phyloP scores from a whole-genome alignment of 2,329 filamentous ascomycete genomes.

The Eurotiales sp. region DNA sequence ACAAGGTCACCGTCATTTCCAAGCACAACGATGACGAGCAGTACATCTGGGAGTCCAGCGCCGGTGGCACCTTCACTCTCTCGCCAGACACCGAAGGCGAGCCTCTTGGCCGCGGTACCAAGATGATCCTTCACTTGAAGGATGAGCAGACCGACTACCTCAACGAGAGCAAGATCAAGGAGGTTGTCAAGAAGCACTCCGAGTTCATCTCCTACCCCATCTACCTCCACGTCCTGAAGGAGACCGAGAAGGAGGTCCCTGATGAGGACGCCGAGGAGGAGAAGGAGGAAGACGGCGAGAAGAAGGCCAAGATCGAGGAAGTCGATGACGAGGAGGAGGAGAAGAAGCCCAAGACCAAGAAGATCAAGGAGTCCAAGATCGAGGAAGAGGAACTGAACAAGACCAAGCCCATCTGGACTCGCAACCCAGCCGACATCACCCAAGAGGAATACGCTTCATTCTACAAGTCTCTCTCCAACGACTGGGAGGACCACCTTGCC shows the following conservation, averaged over 20 bases:
- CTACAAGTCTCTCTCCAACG: constrained; percentile 99
- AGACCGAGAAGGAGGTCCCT: constrained; percentile 97
- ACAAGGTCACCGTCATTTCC: constrained; percentile 90
- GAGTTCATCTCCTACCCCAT: constrained; percentile 99
- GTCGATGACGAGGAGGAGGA: constrained; percentile 80
- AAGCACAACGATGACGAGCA: constrained; percentile 99
- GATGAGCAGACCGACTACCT: constrained; percentile 98
- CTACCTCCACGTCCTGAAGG: constrained; percentile 99
- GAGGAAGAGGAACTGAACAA: constrained; percentile 99
- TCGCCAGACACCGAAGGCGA: constrained; percentile 84
- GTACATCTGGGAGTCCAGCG: constrained; percentile 98
- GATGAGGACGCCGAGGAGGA: constrained; percentile 84
- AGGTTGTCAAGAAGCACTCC: constrained; percentile 99
- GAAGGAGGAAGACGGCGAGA: constrained; percentile 72
- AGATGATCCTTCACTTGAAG: constrained; percentile 98
- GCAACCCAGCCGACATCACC: constrained; percentile 92
- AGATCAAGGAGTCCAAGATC: constrained; percentile 96
- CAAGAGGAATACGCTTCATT: constrained; percentile 97
- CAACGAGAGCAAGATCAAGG: constrained; percentile 99
- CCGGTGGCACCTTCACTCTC: constrained; percentile 96
- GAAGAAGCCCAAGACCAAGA: constrained; percentile 97
- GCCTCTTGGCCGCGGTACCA: constrained; percentile 87
- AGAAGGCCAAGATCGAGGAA: constrained; percentile 95
- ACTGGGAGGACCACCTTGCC: constrained; percentile 98
- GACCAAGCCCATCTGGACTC: constrained; percentile 99